Evolutionary conservation across 2,329 filamentous ascomycete genomes (phyloP).

Genomic region (Trichoderma hamatum): DNA sequence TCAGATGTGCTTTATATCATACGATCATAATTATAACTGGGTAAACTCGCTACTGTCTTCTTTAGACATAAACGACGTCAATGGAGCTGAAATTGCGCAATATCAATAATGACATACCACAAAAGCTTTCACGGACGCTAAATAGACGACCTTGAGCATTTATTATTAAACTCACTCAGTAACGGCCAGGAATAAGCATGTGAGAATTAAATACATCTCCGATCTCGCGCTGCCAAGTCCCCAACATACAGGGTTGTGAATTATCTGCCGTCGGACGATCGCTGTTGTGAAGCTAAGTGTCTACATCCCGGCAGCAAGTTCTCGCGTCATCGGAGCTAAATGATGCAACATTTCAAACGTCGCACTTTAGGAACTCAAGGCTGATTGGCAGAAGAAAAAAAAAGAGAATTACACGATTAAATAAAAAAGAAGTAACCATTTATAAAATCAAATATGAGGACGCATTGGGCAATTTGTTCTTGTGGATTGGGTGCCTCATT

Average conservation of each 20-base stretch:
- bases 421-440: not conserved
- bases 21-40: not conserved
- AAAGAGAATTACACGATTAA: not conserved
- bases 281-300: not conserved
- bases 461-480: not conserved
- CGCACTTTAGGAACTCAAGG: not conserved
- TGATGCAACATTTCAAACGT: slow-evolving; percentile 18
- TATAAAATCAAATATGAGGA: slow-evolving; percentile 9
- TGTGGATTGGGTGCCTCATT: not conserved
- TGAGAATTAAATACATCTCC: not conserved
- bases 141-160: not conserved
- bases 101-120: slow-evolving; percentile 9
- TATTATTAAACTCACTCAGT: not conserved
- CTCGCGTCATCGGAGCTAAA: slow-evolving; percentile 29
- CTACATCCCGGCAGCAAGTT: not conserved
- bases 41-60: not conserved
- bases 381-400: not conserved
- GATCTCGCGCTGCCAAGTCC: not conserved
- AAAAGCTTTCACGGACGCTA: not conserved
- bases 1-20: slow-evolving; percentile 8
- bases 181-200: slow-evolving; percentile 3
- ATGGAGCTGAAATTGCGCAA: slow-evolving; percentile 19
- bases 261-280: not conserved
- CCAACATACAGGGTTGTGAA: not conserved
- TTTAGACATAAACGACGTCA: not conserved